A percentile compares a stretch with the other conserved stretches of the same genome.
These are phyloP conservation scores for Xylariaceae sp. DNA, from an alignment of 2,329 filamentous ascomycete species.

Conservation along the genomic window DNA sequence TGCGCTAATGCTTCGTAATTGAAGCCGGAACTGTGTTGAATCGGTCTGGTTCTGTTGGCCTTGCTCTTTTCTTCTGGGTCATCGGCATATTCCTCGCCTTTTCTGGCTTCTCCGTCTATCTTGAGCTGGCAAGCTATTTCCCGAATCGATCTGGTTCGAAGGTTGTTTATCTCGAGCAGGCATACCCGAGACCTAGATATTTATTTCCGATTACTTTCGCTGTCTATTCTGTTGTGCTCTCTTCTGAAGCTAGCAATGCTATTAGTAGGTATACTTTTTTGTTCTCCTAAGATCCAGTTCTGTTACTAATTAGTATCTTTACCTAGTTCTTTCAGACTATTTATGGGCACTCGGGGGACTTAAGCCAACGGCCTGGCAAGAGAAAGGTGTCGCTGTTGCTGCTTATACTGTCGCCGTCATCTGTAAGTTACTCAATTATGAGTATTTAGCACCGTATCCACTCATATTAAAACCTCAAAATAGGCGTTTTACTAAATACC, in stretches of 20 bases:
- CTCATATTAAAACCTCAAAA: background rate
- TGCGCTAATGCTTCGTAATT: background rate
- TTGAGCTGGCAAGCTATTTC: conserved; percentile 62
- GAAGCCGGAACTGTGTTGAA: conserved; percentile 55
- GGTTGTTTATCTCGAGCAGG: conserved; percentile 64
- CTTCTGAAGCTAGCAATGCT: conserved; percentile 63
- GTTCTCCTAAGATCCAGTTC: too few species aligned
- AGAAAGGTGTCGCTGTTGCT: conserved; percentile 70
- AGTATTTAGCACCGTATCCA: too few species aligned
- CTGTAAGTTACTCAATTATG: too few species aligned
- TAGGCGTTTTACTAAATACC: conserved; percentile 58
- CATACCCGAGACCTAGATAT: conserved; percentile 61
- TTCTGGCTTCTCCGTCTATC: conserved; percentile 56
- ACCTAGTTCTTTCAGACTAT: conserved; percentile 64
- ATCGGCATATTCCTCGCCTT: conserved; percentile 57
- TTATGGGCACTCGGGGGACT: conserved; percentile 62
- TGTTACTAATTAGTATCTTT: too few species aligned
- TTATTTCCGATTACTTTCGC: conserved; percentile 63
- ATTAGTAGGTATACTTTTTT: conserved; percentile 54
- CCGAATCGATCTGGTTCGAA: conserved; percentile 62
- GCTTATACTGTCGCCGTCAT: conserved; percentile 65
- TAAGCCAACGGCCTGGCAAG: conserved; percentile 63
- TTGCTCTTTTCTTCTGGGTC: conserved; percentile 60
- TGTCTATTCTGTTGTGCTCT: conserved; percentile 60
- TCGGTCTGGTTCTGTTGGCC: conserved; percentile 58